These are phyloP conservation scores for Zoysia japonica DNA, from an alignment of 176 grass and related monocot genomes.

Conservation along the genomic window DNA sequence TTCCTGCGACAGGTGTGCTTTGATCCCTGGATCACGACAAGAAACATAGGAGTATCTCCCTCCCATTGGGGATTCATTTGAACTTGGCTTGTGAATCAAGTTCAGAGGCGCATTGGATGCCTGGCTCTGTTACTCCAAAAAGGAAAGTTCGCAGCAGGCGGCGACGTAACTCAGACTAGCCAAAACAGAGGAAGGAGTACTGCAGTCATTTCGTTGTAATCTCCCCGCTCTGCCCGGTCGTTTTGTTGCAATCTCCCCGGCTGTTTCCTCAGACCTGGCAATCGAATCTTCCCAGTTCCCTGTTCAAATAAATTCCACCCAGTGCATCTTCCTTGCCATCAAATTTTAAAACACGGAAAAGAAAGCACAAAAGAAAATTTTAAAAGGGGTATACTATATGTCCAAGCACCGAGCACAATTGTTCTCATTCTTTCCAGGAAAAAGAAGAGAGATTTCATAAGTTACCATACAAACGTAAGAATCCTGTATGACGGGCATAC, in stretches of 20 bases:
- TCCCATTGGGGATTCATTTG: background rate
- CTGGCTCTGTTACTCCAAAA: background rate
- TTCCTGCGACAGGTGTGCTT: background rate
- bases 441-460: constrained; percentile 14
- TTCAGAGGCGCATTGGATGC: background rate
- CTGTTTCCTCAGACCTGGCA: no score
- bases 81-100: background rate
- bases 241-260: background rate
- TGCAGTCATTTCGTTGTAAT: background rate
- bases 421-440: background rate
- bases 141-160: background rate
- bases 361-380: background rate
- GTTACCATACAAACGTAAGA: constrained; percentile 14
- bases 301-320: background rate
- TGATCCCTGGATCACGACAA: background rate
- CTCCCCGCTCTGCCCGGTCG: background rate
- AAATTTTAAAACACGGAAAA: background rate
- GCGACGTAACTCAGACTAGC: background rate
- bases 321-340: background rate
- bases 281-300: background rate
- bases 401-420: background rate
- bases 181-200: background rate
- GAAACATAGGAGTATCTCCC: background rate
- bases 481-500: background rate
- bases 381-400: background rate